Evolutionary conservation across 768 basidiomycete species (phyloP).

Genomic region (Suillus sp.): DNA sequence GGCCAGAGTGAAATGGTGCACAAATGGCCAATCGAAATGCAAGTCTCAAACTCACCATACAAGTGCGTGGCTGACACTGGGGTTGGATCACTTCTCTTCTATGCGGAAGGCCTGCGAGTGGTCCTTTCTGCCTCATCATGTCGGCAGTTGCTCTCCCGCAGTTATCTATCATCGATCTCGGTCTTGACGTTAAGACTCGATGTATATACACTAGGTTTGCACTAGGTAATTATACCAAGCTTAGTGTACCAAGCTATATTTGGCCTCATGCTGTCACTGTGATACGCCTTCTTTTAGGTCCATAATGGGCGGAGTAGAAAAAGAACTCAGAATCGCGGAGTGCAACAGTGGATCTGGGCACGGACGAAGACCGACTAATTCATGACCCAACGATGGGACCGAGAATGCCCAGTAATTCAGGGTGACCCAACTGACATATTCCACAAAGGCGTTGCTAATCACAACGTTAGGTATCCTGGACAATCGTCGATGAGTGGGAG

Average conservation of each 20-base stretch:
- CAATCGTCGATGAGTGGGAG: neutral
- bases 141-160: neutral
- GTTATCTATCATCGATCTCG: neutral
- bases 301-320: conserved; percentile 12
- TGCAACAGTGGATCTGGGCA: conserved; percentile 1
- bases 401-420: conserved; percentile 6
- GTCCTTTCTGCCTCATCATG: neutral
- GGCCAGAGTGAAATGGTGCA: too few relatives aligned
- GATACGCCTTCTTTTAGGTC: conserved; percentile 10
- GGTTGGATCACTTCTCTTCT: neutral
- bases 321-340: neutral
- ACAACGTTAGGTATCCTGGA: conserved; percentile 4
- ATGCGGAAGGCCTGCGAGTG: neutral
- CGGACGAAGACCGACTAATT: neutral
- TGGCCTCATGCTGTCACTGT: neutral
- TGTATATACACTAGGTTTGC: neutral
- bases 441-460: conserved; percentile 4
- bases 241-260: neutral
- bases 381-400: neutral
- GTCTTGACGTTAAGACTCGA: neutral
- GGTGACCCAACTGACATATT: conserved; percentile 3
- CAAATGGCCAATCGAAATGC: neutral
- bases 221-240: neutral
- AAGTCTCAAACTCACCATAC: neutral
- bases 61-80: neutral